Evolutionary conservation across 148 eudicot genomes (phyloP).

Genomic region (Selenicereus undatus): DNA sequence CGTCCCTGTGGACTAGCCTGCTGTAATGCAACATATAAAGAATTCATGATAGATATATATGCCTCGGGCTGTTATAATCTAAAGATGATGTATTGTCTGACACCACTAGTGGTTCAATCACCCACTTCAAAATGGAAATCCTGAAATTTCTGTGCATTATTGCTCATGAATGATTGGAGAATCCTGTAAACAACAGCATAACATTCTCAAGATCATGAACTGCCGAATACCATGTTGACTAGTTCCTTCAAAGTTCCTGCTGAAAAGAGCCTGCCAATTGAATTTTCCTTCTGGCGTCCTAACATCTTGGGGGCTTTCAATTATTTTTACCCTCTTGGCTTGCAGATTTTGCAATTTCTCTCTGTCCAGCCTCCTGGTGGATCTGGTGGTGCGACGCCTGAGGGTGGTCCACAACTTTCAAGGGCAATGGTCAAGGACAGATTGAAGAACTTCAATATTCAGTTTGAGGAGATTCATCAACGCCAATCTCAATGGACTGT

Average conservation of each 20-base stretch:
- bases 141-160: not conserved
- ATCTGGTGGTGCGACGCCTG: constrained; percentile 31
- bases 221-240: not conserved
- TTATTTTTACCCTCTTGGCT: not conserved
- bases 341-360: constrained; percentile 79
- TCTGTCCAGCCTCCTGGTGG: constrained; percentile 41
- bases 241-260: not conserved
- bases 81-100: no score
- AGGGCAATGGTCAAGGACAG: constrained; percentile 76
- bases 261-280: not conserved
- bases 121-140: not conserved
- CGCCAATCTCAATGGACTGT: constrained; percentile 97
- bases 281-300: not conserved
- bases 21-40: not conserved
- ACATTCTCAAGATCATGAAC: not conserved
- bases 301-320: not conserved
- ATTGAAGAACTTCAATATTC: constrained; percentile 76
- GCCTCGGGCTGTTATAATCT: not conserved
- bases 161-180: not conserved
- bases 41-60: not conserved
- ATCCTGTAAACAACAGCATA: not conserved
- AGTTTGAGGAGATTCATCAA: constrained; percentile 90
- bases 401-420: constrained; percentile 44
- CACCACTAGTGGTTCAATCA: not conserved
- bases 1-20: not conserved